These are phyloP conservation scores for Coniosporium uncinatum DNA, from an alignment of 2,329 filamentous ascomycete species.

Conservation along the genomic window DNA sequence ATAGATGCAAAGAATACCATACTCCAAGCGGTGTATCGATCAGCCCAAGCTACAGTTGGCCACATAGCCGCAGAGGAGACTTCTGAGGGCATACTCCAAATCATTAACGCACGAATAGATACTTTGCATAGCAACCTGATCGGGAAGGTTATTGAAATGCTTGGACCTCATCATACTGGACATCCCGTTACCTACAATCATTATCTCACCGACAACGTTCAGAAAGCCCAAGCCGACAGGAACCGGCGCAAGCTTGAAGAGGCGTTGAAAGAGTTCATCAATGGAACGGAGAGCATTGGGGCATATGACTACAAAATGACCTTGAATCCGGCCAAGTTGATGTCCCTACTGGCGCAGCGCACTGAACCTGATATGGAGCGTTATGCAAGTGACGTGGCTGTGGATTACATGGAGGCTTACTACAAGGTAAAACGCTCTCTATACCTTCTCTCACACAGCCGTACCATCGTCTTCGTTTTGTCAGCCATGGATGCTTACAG, in stretches of 20 bases:
- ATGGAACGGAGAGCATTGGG: constrained; percentile 3
- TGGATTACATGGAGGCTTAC: constrained; percentile 23
- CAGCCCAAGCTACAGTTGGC: constrained; percentile 3
- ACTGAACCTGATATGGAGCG: constrained; percentile 19
- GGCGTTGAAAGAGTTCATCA: constrained; percentile 8
- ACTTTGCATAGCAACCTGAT: constrained; percentile 3
- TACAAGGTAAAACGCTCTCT: constrained; percentile 14
- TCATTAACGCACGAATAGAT: constrained; percentile 4
- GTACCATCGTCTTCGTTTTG: no score
- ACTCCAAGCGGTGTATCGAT: constrained; percentile 18
- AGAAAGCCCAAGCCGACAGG: constrained; percentile 17
- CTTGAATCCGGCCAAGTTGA: constrained; percentile 9
- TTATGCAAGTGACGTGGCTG: constrained; percentile 18
- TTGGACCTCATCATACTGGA: constrained; percentile 7
- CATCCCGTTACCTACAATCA: constrained; percentile 24
- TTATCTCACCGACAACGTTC: constrained; percentile 20
- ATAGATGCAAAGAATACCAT: constrained; percentile 8
- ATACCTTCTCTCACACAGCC: no score
- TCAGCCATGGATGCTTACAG: constrained; percentile 3
- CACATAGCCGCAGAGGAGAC: constrained; percentile 6
- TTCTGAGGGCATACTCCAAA: neutral
- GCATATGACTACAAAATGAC: neutral
- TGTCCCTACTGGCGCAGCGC: constrained; percentile 8
- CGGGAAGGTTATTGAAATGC: constrained; percentile 9
- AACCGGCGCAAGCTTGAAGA: constrained; percentile 9